These are phyloP conservation scores for Geranium rotundifolium DNA, from an alignment of 345 rosid genomes.

Conservation along the genomic window DNA sequence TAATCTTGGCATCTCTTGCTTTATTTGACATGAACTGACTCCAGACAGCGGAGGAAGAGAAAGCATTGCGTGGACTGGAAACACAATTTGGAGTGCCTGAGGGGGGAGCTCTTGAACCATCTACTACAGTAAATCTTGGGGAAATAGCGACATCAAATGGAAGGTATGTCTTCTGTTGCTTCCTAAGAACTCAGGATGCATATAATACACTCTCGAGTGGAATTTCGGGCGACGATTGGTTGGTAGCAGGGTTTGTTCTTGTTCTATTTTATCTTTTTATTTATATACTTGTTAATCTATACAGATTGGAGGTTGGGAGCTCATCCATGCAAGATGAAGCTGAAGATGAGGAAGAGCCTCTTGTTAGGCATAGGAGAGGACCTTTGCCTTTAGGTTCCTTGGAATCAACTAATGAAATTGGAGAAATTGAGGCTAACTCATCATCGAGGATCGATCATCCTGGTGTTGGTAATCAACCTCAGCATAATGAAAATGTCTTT, in stretches of 20 bases:
- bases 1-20: neutral
- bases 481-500: constrained; percentile 35
- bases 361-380: constrained; percentile 58
- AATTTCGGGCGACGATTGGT: neutral
- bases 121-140: constrained; percentile 29
- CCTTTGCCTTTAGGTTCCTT: constrained; percentile 33
- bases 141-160: constrained; percentile 42
- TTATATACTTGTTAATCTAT: neutral
- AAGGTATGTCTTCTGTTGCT: constrained; percentile 35
- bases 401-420: constrained; percentile 35
- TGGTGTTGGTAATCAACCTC: constrained; percentile 24
- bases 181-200: neutral
- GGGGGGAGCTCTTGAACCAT: constrained; percentile 25
- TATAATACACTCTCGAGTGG: neutral
- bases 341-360: constrained; percentile 63
- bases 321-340: constrained; percentile 57
- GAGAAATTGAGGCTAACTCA: constrained; percentile 29
- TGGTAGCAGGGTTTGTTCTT: neutral
- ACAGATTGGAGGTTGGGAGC: constrained; percentile 58
- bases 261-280: neutral
- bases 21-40: constrained; percentile 18
- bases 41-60: constrained; percentile 76
- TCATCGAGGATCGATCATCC: constrained; percentile 48
- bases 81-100: constrained; percentile 33
- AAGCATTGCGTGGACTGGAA: constrained; percentile 30